Evolutionary conservation across 2,329 filamentous ascomycete species (phyloP), one percentile per base, ranked within the genome.

Genomic region (Zarea fungicola): DNA sequence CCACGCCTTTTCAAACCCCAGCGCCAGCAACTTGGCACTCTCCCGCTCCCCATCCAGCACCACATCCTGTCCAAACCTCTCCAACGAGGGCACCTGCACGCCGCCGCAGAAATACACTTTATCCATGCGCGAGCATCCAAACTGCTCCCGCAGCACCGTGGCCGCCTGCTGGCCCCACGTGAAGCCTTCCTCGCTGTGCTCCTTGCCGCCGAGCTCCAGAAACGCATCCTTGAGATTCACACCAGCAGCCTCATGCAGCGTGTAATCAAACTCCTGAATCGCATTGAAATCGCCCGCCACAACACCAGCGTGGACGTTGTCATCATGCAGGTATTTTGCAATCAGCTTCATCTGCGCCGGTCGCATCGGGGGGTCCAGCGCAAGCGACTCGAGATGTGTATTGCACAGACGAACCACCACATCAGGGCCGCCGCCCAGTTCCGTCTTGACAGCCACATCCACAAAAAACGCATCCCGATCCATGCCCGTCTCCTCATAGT

Each of bases 81-180:
- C 68, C 48, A 80, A 72, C n/a, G 42, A 57, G 16, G 52, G 48
- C 19, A 65, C 47, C 52, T 50, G 52, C 10, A 49, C 31, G 26
- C 48, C 51, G 1, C 76, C 76, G 35, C 67, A 69, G 55, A 69
- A 75, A 23, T 73, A 63, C 9, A 80, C 65, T 60, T 81, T 63
- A 48, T 81, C 78, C 75, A 80, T 77, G 6, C 78, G 64, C 28
- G 65, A 70, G 47, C 68, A 72, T 0, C 76, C 76, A 59, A 74
- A 80, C 49, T 57, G 62, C 32, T 71, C 60, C 21, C 71, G 64
- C 45, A 70, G 54, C 40, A 52, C 58, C 2, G 65, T 63, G 3
- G 67, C 56, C 3, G 69, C 71, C 63, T 81, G 78, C 53, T 80
- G 72, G 1, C 79, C 78, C 78, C 78, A 82, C 0, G 78, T 82